Evolutionary conservation across 352 stramenopile genomes (phyloP), one percentile per base, ranked within the genome.

Genomic region (Globisporangium takayamanum): DNA sequence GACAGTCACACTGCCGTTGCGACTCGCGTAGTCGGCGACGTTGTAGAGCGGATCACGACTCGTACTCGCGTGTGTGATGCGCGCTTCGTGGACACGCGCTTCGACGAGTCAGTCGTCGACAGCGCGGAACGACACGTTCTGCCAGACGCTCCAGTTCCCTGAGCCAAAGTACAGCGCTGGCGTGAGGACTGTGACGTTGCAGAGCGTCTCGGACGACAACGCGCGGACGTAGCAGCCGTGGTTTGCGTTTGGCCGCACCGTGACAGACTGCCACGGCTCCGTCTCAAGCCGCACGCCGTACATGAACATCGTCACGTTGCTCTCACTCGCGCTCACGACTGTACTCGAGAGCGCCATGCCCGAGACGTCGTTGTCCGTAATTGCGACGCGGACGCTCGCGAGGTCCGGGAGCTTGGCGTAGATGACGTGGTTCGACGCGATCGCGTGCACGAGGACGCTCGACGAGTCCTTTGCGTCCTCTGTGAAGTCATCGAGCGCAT

Each of bases 81-180:
- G 48, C 6, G 78, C 64, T 0, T 61, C 48, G 53, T 92, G 82
- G 0, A 92, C 49, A 0, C 64, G 60, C 0, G 69, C 55, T 49
- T 92, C 82, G 5, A 84, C 64, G 0, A 92, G 62, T 57, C 70
- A 70, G 59, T 92, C 82, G 28, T 88, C 80, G 33, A 88, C 78
- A 1, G 80, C 80, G 3, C 74, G 20, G 26, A 90, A 76, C 14
- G 62, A 69, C 8, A 89, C 77, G 11, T 74, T 64, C 28, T 88
- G 76, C 76, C 74, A 87, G 20, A 61, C 45, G 26, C 74, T 89
- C 82, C 82, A 92, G 49, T 88, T 92, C 0, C 47, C 52, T 6
- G 67, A 61, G 5, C 71, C 73, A 72, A 90, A 92, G 49, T 76
- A 77, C 8, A 92, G 45, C 6, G 59, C 68, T 0, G 57, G 50